A percentile compares a stretch with the other conserved stretches of the same genome.
Evolutionary conservation across 768 basidiomycete species (phyloP).

Genomic region (Suillus weaverae): DNA sequence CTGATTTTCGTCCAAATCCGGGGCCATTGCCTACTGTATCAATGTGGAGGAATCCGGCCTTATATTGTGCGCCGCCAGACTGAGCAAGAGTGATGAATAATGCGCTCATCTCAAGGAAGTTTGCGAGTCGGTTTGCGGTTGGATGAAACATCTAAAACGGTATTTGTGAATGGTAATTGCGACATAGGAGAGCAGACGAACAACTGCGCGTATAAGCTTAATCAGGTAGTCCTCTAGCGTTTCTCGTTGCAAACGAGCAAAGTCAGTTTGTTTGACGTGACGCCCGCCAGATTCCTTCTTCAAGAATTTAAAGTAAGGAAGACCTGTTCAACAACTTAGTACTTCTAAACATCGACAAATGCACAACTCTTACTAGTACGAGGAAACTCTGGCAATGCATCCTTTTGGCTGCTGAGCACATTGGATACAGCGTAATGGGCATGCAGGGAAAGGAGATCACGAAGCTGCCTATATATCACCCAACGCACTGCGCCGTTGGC

Average conservation of each 20-base stretch:
- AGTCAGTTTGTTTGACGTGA: conserved; percentile 65
- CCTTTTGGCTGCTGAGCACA: conserved; percentile 68
- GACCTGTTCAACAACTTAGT: conserved; percentile 41
- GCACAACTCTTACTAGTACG: conserved; percentile 55
- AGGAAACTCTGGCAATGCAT: conserved; percentile 90
- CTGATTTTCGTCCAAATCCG: conserved; percentile 66
- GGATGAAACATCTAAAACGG: conserved; percentile 88
- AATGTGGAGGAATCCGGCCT: conserved; percentile 80
- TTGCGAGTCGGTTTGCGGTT: conserved; percentile 82
- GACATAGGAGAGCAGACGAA: conserved; percentile 37
- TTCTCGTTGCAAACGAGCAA: conserved; percentile 80
- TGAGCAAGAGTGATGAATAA: conserved; percentile 79
- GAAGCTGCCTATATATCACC: conserved; percentile 93
- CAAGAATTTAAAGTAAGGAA: conserved; percentile 90
- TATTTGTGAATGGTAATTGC: conserved; percentile 11
- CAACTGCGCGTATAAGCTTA: conserved; percentile 84
- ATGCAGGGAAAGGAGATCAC: conserved; percentile 89
- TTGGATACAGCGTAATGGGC: conserved; percentile 87
- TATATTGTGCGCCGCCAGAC: conserved; percentile 84
- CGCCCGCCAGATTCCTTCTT: conserved; percentile 57
- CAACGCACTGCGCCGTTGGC: conserved; percentile 90
- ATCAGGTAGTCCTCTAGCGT: conserved; percentile 87
- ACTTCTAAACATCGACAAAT: neutral
- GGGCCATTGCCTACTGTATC: conserved; percentile 51
- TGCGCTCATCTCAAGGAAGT: conserved; percentile 91